phyloP scores from a whole-genome alignment of 352 stramenopile species.

The Phytophthora pisi region DNA sequence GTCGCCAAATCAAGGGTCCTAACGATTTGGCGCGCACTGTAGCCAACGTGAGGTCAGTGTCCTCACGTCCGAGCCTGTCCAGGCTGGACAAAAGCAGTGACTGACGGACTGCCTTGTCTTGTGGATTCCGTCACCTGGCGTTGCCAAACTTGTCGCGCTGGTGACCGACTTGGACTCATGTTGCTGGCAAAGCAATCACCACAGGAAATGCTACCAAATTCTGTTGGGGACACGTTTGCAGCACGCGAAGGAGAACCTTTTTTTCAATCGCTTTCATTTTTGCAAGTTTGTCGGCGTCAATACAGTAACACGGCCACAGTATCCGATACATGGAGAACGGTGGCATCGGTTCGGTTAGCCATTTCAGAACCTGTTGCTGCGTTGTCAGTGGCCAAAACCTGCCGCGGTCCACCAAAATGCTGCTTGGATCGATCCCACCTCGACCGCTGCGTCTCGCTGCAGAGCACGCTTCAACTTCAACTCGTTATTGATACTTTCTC shows the following conservation, averaged over 20 bases:
- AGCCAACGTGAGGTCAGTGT: not conserved
- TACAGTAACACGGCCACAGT: not conserved
- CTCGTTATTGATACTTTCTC: slow-evolving; percentile 21
- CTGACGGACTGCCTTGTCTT: too few species aligned
- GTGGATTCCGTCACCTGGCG: not conserved
- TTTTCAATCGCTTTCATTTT: too few species aligned
- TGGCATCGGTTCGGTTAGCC: not conserved
- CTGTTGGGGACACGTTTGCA: too few species aligned
- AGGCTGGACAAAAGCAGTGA: too few species aligned
- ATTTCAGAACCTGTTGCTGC: not conserved
- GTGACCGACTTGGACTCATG: not conserved
- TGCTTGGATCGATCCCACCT: not conserved
- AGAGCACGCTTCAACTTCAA: slow-evolving; percentile 18
- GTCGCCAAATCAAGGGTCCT: too few species aligned
- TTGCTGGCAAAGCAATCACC: too few species aligned
- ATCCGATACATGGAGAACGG: not conserved
- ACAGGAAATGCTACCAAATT: too few species aligned
- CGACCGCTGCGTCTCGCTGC: not conserved
- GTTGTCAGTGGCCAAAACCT: not conserved
- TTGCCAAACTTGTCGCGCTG: not conserved
- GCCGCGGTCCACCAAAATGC: slow-evolving; percentile 2
- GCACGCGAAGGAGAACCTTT: too few species aligned
- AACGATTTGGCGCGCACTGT: too few species aligned
- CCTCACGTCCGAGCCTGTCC: not conserved
- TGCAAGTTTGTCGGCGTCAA: not conserved